A percentile compares a stretch with the other conserved stretches of the same genome.
Conservation (phyloP, 2,329 filamentous ascomycete species). For the Seiridium unicorne region DNA sequence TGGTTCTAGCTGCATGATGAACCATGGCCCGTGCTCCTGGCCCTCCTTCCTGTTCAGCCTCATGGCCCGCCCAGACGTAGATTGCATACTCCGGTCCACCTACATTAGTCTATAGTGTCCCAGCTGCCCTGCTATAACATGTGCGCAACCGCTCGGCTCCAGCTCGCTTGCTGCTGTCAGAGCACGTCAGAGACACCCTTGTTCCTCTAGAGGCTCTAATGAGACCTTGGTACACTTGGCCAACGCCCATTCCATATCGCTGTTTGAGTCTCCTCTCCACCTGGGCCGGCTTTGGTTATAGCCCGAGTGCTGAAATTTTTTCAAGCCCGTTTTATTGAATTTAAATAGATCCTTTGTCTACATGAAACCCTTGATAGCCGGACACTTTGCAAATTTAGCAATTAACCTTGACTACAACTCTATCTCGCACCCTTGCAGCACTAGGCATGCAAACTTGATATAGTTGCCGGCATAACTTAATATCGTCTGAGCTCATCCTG, state of each 20-base stretch:
- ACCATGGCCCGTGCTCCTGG: conserved; percentile 3
- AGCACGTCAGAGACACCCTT: neutral
- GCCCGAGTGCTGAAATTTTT: too few relatives aligned
- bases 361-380: neutral
- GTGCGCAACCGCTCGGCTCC: too few relatives aligned
- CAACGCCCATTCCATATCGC: neutral
- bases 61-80: neutral
- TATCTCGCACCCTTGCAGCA: neutral
- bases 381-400: neutral
- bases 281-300: too few relatives aligned
- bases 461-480: conserved; percentile 1
- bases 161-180: neutral
- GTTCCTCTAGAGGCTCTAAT: too few relatives aligned
- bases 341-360: too few relatives aligned
- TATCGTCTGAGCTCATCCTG: neutral
- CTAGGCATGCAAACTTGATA: neutral
- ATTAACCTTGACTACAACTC: conserved; percentile 1
- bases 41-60: conserved; percentile 4
- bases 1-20: conserved; percentile 1
- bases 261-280: too few relatives aligned
- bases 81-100: neutral
- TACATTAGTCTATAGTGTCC: neutral
- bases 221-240: neutral
- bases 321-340: too few relatives aligned
- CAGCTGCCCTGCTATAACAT: too few relatives aligned